Base-by-base conservation (phyloP, 805 yeast genomes). In the Metschnikowia anglica region DNA sequence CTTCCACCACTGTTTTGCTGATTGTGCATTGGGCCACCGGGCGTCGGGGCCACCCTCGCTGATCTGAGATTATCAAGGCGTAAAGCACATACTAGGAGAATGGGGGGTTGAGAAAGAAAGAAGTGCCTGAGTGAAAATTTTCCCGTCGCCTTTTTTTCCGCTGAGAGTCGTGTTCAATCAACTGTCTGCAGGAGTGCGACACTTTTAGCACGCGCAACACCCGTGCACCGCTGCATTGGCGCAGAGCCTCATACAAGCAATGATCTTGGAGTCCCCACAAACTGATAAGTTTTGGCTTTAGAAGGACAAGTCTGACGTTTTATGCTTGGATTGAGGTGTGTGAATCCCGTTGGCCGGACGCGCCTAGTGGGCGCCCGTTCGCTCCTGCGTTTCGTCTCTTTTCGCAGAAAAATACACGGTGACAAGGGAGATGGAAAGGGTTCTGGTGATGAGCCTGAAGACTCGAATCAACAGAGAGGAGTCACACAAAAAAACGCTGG, bases 1-100 rank as follows among this genome's bases (percentile, higher is more conserved):
- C 56, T 53, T 39, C 36, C 43, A 35, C 44, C 37, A 41, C 39
- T 47, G 56, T 53, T 53, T 53, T 47, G 56, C 45, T 42, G 52
- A 53, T 51, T 49, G 56, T 39, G 43, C 24, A 16, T n/a, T 2
- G 28, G 16, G 35, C 24, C 4, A 13, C 28, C 13, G 36, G 11
- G 32, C 32, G 5, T 19, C 41, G 23, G n/a, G 36, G 25, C 28
- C 26, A 29, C 31, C 25, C 23, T 18, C 6, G 37, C 45, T 41
- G 44, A 33, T 41, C 44, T 41, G 44, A 29, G 19, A 10, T 12
- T 13, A 11, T 31, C 27, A 28, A 17, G 11, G 12, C 7, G 7
- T 34, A 24, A 13, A 29, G 37, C 36, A 41, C 44, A 41, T 41
- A 41, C 44, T 35, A 17, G 9, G 4, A 16, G 23, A 4, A 4